phyloP scores from a whole-genome alignment of 75 land plant genomes.

The Gnetum montanum region DNA sequence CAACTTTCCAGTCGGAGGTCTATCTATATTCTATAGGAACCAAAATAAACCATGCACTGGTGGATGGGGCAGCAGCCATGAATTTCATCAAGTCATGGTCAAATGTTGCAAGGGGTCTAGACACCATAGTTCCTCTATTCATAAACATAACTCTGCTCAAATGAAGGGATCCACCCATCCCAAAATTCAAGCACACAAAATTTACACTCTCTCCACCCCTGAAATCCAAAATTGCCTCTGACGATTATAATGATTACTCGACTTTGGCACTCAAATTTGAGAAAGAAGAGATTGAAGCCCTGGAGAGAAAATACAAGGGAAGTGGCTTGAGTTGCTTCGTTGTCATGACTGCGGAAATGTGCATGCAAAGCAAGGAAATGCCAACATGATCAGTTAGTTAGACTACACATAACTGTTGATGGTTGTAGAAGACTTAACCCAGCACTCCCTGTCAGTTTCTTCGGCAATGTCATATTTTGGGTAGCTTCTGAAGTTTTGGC shows the following conservation, averaged over 20 bases:
- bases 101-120: conserved; percentile 60
- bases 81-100: conserved; percentile 88
- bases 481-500: conserved; percentile 13
- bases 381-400: conserved; percentile 9
- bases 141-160: conserved; percentile 44
- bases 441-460: conserved; percentile 27
- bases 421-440: conserved; percentile 23
- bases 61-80: conserved; percentile 80
- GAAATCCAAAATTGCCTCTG: too few species aligned
- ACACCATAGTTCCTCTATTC: conserved; percentile 40
- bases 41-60: conserved; percentile 82
- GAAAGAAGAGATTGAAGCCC: too few species aligned
- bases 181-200: conserved; percentile 56
- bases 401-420: conserved; percentile 28
- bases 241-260: too few species aligned
- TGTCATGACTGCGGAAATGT: conserved; percentile 33
- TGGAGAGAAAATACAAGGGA: too few species aligned
- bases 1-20: conserved; percentile 71
- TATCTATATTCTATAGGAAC: conserved; percentile 70
- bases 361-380: conserved; percentile 18
- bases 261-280: too few species aligned
- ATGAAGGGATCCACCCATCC: conserved; percentile 35
- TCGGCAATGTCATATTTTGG: conserved; percentile 31
- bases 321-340: too few species aligned
- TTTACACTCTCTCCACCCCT: too few species aligned